A percentile compares a stretch with the other conserved stretches of the same genome.
phyloP scores from a whole-genome alignment of 2,329 filamentous ascomycete species.

The Aspergillus sojae region DNA sequence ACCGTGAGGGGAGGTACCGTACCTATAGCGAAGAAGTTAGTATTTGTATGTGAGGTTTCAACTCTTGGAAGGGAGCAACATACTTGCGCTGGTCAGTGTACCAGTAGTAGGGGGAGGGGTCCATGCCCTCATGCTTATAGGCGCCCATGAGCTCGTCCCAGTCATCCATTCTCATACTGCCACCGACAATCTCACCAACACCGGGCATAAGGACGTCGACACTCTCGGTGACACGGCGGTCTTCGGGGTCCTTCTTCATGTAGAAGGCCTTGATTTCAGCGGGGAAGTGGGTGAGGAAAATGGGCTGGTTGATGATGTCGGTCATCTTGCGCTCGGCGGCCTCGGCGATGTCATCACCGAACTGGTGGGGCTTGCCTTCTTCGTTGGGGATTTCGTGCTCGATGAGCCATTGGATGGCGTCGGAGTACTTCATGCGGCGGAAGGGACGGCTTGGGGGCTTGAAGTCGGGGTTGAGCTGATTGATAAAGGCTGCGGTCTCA shows the following conservation, averaged over 20 bases:
- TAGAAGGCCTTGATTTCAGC: constrained; percentile 98
- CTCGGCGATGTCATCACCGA: constrained; percentile 97
- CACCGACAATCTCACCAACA: constrained; percentile 95
- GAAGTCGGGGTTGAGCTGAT: constrained; percentile 90
- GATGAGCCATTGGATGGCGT: constrained; percentile 91
- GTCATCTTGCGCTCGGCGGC: constrained; percentile 97
- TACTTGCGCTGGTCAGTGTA: constrained; percentile 96
- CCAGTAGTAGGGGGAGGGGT: constrained; percentile 90
- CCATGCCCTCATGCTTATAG: constrained; percentile 84
- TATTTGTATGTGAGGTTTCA: neutral
- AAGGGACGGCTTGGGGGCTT: constrained; percentile 80
- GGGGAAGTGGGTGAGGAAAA: constrained; percentile 97
- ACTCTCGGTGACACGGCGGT: constrained; percentile 84
- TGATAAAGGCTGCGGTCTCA: constrained; percentile 70
- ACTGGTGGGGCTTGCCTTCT: constrained; percentile 83
- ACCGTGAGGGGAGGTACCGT: constrained; percentile 88
- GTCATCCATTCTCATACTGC: constrained; percentile 93
- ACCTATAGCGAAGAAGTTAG: constrained; percentile 53
- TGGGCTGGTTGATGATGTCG: constrained; percentile 90
- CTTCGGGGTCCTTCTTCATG: constrained; percentile 85
- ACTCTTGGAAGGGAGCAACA: constrained; percentile 43
- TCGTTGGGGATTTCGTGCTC: constrained; percentile 92
- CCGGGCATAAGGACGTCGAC: constrained; percentile 89
- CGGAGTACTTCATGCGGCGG: constrained; percentile 89
- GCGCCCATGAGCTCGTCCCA: constrained; percentile 87